Base-by-base conservation (phyloP, 148 eudicot genomes). In the Silene conica region DNA sequence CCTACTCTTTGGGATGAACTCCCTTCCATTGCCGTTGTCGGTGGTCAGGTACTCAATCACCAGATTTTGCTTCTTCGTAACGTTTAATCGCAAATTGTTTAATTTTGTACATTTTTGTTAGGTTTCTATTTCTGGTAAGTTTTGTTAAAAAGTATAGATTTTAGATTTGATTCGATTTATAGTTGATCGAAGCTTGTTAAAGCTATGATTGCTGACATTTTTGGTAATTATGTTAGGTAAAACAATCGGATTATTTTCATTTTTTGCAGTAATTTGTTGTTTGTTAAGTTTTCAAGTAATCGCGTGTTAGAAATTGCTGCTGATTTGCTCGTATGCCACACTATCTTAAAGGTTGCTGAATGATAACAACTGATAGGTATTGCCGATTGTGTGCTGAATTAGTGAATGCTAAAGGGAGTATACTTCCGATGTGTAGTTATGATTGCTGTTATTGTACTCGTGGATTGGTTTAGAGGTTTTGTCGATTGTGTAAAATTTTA, bases 1-100 rank as follows among this genome's bases (percentile, higher is more conserved):
- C 99, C 99, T 9, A 96, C 99, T 70, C 95, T 96, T 52, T 96
- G 99, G 99, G 99, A 96, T 56, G 89, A 97, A 62, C 82, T 96
- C 8, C 99, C 99, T 52, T 86, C 99, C 13, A 96, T 96, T 67
- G 97, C 99, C 69, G 99, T 96, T 80, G 99, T 96, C 76, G 99
- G 99, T 70, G 99, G 99, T 46, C 99, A 96, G 99, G 99, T 96
- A 69, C 48, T 69, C 1, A 50, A 12, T 69, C 4, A 0, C 73
- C 64, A 58, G 82, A 80, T 77, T 73, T 78, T 55, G 75, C 54
- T 72, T 64, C 63, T 12, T 54, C 21, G 12, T 68, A 52, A 14
- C 61, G 12, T 31, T 6, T 38, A 16, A 48, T 21, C 25, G 8
- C 18, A 23, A 14, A 4, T 8, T 16, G 52, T 62, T 9, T 28